Conservation (phyloP, 1,139 yeast species). For the Kluyveromyces marxianus region DNA sequence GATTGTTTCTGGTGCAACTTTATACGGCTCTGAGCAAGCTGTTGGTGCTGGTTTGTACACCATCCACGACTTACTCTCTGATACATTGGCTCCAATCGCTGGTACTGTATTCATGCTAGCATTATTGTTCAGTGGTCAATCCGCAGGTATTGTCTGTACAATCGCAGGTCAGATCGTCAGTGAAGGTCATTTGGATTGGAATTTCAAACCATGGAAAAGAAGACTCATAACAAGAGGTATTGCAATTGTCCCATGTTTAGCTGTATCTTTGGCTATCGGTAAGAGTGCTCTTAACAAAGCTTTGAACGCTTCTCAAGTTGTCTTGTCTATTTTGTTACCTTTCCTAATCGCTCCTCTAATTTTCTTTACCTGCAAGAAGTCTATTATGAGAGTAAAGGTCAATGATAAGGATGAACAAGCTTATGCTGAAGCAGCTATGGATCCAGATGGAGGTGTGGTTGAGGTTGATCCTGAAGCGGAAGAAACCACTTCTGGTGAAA, state of each 20-base stretch:
- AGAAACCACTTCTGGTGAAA: background rate
- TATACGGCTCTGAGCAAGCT: slow-evolving; percentile 59
- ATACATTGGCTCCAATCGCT: slow-evolving; percentile 58
- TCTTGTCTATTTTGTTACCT: slow-evolving; percentile 64
- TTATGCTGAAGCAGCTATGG: slow-evolving; percentile 4
- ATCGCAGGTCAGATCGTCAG: slow-evolving; percentile 82
- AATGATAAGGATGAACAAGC: slow-evolving; percentile 19
- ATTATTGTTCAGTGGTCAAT: slow-evolving; percentile 65
- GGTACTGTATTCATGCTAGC: slow-evolving; percentile 77
- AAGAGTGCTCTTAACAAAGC: slow-evolving; percentile 55
- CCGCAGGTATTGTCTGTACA: slow-evolving; percentile 82
- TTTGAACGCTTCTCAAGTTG: slow-evolving; percentile 70
- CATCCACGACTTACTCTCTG: slow-evolving; percentile 51
- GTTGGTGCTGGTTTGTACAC: slow-evolving; percentile 68
- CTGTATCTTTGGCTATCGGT: slow-evolving; percentile 49
- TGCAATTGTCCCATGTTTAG: slow-evolving; percentile 65
- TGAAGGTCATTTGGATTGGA: slow-evolving; percentile 79
- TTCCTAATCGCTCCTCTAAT: slow-evolving; percentile 72
- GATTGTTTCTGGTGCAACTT: slow-evolving; percentile 66
- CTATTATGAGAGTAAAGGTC: slow-evolving; percentile 49
- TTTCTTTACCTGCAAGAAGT: slow-evolving; percentile 59
- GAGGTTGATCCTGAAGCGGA: too few relatives aligned
- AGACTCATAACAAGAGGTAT: slow-evolving; percentile 62
- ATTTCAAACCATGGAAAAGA: slow-evolving; percentile 67
- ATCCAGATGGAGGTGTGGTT: slow-evolving; percentile 6